Evolutionary conservation across 495 filamentous ascomycete genomes (phyloP).

Genomic region (Trichoderma asperelloides): DNA sequence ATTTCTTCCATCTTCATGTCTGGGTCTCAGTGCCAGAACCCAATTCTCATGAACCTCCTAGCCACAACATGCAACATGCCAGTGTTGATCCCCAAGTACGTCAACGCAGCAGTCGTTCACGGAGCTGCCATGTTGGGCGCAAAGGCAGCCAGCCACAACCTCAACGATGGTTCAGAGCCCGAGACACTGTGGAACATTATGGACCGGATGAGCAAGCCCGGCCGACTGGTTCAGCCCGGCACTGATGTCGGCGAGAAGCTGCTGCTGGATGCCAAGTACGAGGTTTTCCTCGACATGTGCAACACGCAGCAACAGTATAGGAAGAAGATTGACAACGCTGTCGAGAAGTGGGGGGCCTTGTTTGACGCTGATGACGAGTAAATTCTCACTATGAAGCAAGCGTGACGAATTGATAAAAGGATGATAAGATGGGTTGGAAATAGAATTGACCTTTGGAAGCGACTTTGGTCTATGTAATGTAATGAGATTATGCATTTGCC

Average conservation of each 20-base stretch:
- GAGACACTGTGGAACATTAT: constrained; percentile 93
- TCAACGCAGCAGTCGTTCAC: constrained; percentile 92
- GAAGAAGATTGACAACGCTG: constrained; percentile 54
- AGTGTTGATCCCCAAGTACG: constrained; percentile 82
- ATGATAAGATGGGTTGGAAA: too few species aligned
- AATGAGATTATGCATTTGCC: constrained; percentile 5
- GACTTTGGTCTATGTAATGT: neutral
- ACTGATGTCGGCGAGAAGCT: constrained; percentile 63
- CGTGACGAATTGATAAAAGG: neutral
- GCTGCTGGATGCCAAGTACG: constrained; percentile 77
- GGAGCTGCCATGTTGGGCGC: constrained; percentile 95
- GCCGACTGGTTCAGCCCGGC: constrained; percentile 68
- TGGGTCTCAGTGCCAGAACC: constrained; percentile 92
- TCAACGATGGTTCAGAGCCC: constrained; percentile 31
- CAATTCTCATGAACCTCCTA: constrained; percentile 80
- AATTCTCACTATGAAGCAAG: neutral
- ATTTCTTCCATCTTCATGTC: constrained; percentile 97
- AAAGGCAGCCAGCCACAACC: constrained; percentile 77
- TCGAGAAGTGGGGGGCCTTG: constrained; percentile 36
- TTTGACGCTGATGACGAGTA: neutral
- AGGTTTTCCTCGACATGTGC: constrained; percentile 71
- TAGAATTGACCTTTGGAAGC: neutral
- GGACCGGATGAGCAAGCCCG: constrained; percentile 92
- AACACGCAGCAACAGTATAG: constrained; percentile 67
- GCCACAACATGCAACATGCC: constrained; percentile 86